Evolutionary conservation across 768 basidiomycete genomes (phyloP), one percentile per base, ranked within the genome.

Genomic region (Cystobasidium tubakii): DNA sequence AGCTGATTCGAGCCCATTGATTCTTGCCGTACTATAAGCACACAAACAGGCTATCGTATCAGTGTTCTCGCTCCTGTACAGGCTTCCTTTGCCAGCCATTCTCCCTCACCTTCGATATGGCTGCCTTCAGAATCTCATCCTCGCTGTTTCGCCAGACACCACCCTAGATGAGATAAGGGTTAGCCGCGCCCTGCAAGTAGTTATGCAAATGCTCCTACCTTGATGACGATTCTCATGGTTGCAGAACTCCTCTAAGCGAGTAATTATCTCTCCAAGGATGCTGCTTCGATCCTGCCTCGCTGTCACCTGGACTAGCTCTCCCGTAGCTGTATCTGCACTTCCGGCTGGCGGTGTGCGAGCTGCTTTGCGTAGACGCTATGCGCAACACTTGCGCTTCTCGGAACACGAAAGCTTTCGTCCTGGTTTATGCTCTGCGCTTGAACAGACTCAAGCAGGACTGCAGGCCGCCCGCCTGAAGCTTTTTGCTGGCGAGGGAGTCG

Each of bases 1-100:
- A 98, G 13, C 93, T 96, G 80, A 99, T 98, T 78, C 95, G 92
- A 31, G 95, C 95, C 94, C 92, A 95, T 85, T 95, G 92, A 79
- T 95, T 94, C 84, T 94, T 93, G 79, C 92, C 92, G 78, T 94
- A 94, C 85, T 94, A 33, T n/a, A 65, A 33, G 92, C 76, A 91
- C 90, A 79, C 13, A 43, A 21, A 12, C 13, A 21, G 2, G 54
- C 1, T 7, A 39, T 29, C 19, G n/a, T 23, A 1, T 6, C 29
- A 46, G 29, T 42, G 27, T 60, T n/a, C n/a, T n/a, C n/a, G 57
- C 33, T 29, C 6, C 39, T 7, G 17, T 3, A 27, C 23, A 29
- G 12, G 25, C 1, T 17, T 1, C 17, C n/a, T 25, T 27, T 67
- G 43, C 12, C 31, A 29, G 42, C 55, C 19, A 46, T 46, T 15